Percentiles rank a stretch among this genome's conserved stretches.
These are phyloP conservation scores for Amylocystis lapponica DNA, from an alignment of 768 basidiomycete genomes.

Conservation along the genomic window DNA sequence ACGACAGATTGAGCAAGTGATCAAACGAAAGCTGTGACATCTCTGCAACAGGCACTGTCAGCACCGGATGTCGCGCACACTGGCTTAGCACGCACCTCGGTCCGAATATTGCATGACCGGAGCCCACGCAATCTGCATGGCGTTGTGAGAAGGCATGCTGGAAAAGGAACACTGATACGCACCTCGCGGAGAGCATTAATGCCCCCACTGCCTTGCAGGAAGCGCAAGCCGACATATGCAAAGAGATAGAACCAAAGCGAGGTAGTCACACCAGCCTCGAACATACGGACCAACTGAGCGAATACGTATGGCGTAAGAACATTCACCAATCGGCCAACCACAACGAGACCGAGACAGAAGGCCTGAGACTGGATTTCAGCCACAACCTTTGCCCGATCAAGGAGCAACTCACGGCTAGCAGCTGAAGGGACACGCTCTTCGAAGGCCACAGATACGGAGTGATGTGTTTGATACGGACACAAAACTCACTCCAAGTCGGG, in stretches of 20 bases:
- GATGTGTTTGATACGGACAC: conserved; percentile 57
- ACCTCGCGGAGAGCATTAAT: conserved; percentile 55
- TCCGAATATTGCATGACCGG: conserved; percentile 91
- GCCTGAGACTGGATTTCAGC: conserved; percentile 31
- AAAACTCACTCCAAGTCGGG: conserved; percentile 68
- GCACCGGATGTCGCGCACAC: not conserved
- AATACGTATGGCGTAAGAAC: conserved; percentile 65
- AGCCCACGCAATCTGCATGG: conserved; percentile 63
- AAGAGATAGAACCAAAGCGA: conserved; percentile 65
- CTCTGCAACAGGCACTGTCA: conserved; percentile 34
- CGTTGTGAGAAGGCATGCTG: not conserved
- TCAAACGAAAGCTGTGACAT: conserved; percentile 86
- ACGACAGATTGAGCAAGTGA: conserved; percentile 81
- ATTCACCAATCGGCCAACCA: conserved; percentile 75
- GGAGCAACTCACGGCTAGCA: conserved; percentile 49
- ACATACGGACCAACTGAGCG: conserved; percentile 53
- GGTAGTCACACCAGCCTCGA: conserved; percentile 39
- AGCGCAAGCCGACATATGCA: conserved; percentile 62
- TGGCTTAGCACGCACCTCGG: conserved; percentile 35
- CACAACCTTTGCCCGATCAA: conserved; percentile 1
- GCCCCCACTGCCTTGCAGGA: conserved; percentile 74
- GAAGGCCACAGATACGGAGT: conserved; percentile 84
- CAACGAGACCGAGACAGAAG: conserved; percentile 63
- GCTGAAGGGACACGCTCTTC: conserved; percentile 57
- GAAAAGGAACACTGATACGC: not conserved